Percentiles rank a stretch among this genome's conserved stretches.
These are phyloP conservation scores for Leccinum ochraceum DNA, from an alignment of 768 basidiomycete species.

Conservation along the genomic window DNA sequence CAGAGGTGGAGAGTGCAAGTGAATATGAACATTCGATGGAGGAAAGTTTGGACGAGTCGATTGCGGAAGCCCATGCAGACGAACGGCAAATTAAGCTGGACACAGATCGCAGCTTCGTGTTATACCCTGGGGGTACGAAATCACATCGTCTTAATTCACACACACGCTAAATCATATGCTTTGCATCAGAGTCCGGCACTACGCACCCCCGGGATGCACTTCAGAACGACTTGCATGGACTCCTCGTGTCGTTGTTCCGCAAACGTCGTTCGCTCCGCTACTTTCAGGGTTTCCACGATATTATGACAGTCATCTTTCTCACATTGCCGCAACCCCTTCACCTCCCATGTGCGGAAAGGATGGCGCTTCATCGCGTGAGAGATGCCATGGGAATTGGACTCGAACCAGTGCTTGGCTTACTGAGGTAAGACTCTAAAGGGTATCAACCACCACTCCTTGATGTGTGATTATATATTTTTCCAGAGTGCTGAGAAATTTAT, in stretches of 20 bases:
- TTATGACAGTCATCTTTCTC: constrained; percentile 79
- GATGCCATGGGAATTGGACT: constrained; percentile 88
- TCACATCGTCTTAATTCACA: constrained; percentile 13
- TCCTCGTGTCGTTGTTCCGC: constrained; percentile 76
- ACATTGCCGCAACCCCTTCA: constrained; percentile 66
- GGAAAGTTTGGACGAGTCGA: background rate
- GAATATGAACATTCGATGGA: constrained; percentile 7
- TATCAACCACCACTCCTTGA: background rate
- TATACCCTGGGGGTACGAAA: constrained; percentile 81
- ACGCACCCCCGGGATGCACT: constrained; percentile 46
- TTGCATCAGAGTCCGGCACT: constrained; percentile 19
- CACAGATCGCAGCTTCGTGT: constrained; percentile 90
- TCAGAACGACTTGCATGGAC: constrained; percentile 64
- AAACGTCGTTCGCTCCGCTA: constrained; percentile 74
- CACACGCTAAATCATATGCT: constrained; percentile 8
- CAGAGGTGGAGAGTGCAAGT: constrained; percentile 22
- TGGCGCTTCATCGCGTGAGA: constrained; percentile 48
- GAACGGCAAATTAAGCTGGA: constrained; percentile 88
- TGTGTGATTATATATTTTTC: background rate
- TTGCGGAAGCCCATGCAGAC: constrained; percentile 55
- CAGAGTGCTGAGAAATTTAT: constrained; percentile 74
- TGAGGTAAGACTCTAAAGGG: constrained; percentile 48
- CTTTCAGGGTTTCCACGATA: constrained; percentile 94
- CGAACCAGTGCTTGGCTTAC: constrained; percentile 80
- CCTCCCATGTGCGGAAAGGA: constrained; percentile 48